These are phyloP conservation scores for Daphne laureola DNA, from an alignment of 441 rosid genomes.

Conservation along the genomic window DNA sequence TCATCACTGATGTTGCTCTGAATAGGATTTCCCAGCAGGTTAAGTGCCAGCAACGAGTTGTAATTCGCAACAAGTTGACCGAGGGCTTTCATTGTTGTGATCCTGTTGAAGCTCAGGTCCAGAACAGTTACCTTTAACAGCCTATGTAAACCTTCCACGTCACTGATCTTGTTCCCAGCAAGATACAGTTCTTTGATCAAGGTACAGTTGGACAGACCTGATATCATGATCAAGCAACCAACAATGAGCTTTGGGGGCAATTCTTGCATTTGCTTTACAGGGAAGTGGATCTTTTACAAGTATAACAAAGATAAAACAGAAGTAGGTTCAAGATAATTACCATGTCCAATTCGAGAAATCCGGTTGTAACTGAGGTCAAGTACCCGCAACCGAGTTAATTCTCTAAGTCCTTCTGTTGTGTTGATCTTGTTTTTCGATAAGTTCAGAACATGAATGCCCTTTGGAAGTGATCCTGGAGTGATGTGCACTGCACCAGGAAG, in stretches of 20 bases:
- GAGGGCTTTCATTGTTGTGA: slow-evolving; percentile 70
- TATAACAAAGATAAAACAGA: no score
- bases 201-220: slow-evolving; percentile 84
- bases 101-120: slow-evolving; percentile 93
- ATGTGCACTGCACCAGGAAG: slow-evolving; percentile 49
- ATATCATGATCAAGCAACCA: slow-evolving; percentile 8
- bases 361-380: slow-evolving; percentile 93
- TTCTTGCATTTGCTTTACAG: no score
- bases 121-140: slow-evolving; percentile 73
- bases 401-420: slow-evolving; percentile 80
- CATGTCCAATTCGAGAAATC: slow-evolving; percentile 82
- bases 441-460: slow-evolving; percentile 74
- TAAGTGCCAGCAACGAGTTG: slow-evolving; percentile 73
- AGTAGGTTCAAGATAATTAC: slow-evolving; percentile 27
- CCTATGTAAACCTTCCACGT: slow-evolving; percentile 84
- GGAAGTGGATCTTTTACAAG: no score
- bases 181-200: slow-evolving; percentile 83
- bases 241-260: no score
- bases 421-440: slow-evolving; percentile 80
- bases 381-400: slow-evolving; percentile 61
- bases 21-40: slow-evolving; percentile 78
- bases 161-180: slow-evolving; percentile 87
- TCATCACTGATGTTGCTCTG: slow-evolving; percentile 75
- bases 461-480: slow-evolving; percentile 69
- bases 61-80: slow-evolving; percentile 93